These are phyloP conservation scores for Cladorrhinum sp. DNA, from an alignment of 2,329 filamentous ascomycete genomes.

Conservation along the genomic window DNA sequence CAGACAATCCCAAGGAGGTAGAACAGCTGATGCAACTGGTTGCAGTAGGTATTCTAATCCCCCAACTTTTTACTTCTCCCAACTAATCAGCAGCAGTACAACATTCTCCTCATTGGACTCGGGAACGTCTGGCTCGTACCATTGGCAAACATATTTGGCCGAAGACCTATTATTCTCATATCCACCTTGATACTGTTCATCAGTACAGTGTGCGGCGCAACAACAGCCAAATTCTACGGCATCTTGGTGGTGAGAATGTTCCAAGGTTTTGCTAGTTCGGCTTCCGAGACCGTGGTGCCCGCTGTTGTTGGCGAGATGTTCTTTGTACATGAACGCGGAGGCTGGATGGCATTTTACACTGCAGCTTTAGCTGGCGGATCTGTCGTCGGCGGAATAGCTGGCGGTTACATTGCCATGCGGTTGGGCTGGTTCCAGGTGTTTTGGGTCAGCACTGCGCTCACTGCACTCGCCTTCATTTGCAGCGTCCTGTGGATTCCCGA, in stretches of 20 bases:
- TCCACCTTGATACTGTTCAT: slow-evolving; percentile 27
- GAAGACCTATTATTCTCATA: slow-evolving; percentile 32
- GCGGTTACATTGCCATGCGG: slow-evolving; percentile 35
- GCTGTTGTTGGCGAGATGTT: slow-evolving; percentile 37
- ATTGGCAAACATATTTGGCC: slow-evolving; percentile 35
- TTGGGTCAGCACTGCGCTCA: slow-evolving; percentile 32
- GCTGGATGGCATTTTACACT: slow-evolving; percentile 38
- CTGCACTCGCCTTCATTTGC: slow-evolving; percentile 27
- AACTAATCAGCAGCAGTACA: slow-evolving; percentile 27
- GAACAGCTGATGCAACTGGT: slow-evolving; percentile 32
- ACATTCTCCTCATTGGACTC: slow-evolving; percentile 34
- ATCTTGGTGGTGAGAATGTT: slow-evolving; percentile 33
- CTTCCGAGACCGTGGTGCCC: slow-evolving; percentile 35
- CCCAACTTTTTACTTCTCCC: not conserved
- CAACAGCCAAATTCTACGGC: slow-evolving; percentile 20
- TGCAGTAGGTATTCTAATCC: slow-evolving; percentile 27
- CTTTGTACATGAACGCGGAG: slow-evolving; percentile 35
- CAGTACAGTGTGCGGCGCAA: slow-evolving; percentile 27
- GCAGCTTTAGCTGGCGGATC: slow-evolving; percentile 33
- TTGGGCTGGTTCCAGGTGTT: slow-evolving; percentile 36
- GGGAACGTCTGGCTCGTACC: slow-evolving; percentile 39
- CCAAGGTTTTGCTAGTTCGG: slow-evolving; percentile 34
- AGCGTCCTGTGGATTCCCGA: slow-evolving; percentile 36
- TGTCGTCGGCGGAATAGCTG: slow-evolving; percentile 34
- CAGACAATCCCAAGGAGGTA: slow-evolving; percentile 24